These are phyloP conservation scores for Colletotrichum tropicale DNA, from an alignment of 2,329 filamentous ascomycete genomes.

Conservation along the genomic window DNA sequence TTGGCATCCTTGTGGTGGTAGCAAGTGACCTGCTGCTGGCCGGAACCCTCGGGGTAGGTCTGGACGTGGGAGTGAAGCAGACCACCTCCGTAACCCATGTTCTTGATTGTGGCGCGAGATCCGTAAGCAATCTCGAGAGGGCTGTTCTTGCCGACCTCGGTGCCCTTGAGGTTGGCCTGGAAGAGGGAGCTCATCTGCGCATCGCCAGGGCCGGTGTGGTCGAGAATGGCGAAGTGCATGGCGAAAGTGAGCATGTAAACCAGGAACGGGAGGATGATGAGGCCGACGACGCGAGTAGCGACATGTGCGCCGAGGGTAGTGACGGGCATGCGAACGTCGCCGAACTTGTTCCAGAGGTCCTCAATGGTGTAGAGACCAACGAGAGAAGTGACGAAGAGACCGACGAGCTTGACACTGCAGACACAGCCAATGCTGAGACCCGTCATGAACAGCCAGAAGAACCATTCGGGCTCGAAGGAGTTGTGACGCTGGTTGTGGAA, in stretches of 20 bases:
- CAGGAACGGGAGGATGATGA: constrained; percentile 86
- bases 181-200: constrained; percentile 99
- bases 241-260: constrained; percentile 98
- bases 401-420: constrained; percentile 98
- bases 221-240: constrained; percentile 90
- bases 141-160: constrained; percentile 92
- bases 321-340: constrained; percentile 88
- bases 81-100: constrained; percentile 98
- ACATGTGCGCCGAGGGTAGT: constrained; percentile 77
- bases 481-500: constrained; percentile 88
- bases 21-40: constrained; percentile 96
- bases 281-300: constrained; percentile 77
- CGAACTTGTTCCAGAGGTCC: constrained; percentile 98
- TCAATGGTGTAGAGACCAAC: constrained; percentile 96
- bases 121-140: constrained; percentile 91
- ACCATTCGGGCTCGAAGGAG: constrained; percentile 92
- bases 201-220: constrained; percentile 93
- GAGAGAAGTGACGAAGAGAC: constrained; percentile 91
- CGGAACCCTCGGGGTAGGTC: constrained; percentile 91
- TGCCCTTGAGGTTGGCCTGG: constrained; percentile 94
- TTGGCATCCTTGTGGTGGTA: constrained; percentile 99
- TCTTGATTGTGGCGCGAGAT: constrained; percentile 92
- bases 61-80: constrained; percentile 96
- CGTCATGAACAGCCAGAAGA: constrained; percentile 90
- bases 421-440: constrained; percentile 97